Conservation (phyloP, 768 basidiomycete genomes). For the Russula sp. region DNA sequence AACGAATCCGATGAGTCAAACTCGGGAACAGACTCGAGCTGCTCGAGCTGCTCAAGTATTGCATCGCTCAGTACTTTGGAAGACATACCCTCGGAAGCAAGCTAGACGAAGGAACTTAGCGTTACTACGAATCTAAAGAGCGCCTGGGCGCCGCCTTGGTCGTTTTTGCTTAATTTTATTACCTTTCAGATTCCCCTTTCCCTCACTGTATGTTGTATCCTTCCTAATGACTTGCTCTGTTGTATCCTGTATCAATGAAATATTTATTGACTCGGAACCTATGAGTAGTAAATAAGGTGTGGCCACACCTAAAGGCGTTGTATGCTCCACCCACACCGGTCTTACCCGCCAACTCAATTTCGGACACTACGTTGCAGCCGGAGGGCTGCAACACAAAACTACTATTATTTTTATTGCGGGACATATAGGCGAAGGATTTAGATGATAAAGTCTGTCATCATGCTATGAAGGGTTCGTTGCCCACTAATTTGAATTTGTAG, state of each 20-base stretch:
- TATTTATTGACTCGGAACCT: background rate
- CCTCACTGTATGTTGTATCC: slow-evolving; percentile 3
- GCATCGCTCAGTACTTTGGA: slow-evolving; percentile 21
- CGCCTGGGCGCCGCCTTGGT: background rate
- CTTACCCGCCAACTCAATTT: too few relatives aligned
- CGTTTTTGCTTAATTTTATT: slow-evolving; percentile 12
- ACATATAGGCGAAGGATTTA: too few relatives aligned
- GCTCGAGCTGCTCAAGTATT: slow-evolving; percentile 22
- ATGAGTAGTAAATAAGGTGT: background rate
- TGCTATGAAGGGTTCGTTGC: too few relatives aligned
- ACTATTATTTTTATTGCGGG: too few relatives aligned
- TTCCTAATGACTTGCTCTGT: background rate
- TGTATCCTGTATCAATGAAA: slow-evolving; percentile 12
- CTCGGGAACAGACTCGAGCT: slow-evolving; percentile 15
- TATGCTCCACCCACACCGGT: too few relatives aligned
- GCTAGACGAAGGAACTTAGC: background rate
- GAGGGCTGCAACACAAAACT: too few relatives aligned
- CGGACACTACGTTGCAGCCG: too few relatives aligned
- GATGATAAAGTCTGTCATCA: too few relatives aligned
- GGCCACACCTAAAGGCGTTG: too few relatives aligned
- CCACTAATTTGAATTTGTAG: too few relatives aligned
- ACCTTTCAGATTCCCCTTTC: background rate
- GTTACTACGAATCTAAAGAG: background rate
- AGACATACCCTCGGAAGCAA: background rate
- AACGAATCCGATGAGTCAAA: slow-evolving; percentile 6